phyloP scores from a whole-genome alignment of 2,329 filamentous ascomycete genomes.

The Pseudopithomyces chartarum region DNA sequence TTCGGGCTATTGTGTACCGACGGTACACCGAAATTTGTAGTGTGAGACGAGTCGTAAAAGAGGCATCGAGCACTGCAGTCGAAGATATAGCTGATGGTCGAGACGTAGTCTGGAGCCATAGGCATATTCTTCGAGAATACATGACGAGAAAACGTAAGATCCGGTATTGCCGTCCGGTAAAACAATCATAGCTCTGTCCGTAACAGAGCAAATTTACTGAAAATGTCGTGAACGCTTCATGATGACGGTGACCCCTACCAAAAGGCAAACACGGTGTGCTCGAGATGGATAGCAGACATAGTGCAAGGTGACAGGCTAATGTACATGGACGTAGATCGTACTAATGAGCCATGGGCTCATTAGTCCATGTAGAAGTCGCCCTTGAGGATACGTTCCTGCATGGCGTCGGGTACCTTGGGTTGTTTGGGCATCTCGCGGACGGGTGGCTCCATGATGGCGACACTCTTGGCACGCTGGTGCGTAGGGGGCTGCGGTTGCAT shows the following conservation, averaged over 20 bases:
- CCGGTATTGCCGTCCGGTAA: constrained; percentile 5
- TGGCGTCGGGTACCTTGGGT: constrained; percentile 72
- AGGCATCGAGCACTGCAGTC: not conserved
- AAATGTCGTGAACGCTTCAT: not conserved
- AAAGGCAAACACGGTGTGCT: constrained; percentile 1
- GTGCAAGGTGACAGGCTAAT: constrained; percentile 12
- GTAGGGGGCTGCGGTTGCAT: constrained; percentile 25
- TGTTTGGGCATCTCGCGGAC: constrained; percentile 64
- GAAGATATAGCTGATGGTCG: not conserved
- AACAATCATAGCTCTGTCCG: constrained; percentile 1
- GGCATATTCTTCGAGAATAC: not conserved
- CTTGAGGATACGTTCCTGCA: constrained; percentile 96
- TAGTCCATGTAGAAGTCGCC: constrained; percentile 99
- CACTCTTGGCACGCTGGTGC: constrained; percentile 73
- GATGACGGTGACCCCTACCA: not conserved
- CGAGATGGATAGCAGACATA: constrained; percentile 4
- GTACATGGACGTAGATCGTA: constrained; percentile 22
- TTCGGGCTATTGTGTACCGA: not conserved
- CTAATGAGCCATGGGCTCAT: constrained; percentile 5
- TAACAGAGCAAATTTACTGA: not conserved
- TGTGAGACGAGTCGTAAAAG: not conserved
- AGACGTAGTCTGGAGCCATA: not conserved
- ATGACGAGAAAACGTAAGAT: not conserved
- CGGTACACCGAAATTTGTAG: not conserved
- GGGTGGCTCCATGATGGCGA: constrained; percentile 65